phyloP scores from a whole-genome alignment of 352 stramenopile species.

The Saprolegnia parasitica region DNA sequence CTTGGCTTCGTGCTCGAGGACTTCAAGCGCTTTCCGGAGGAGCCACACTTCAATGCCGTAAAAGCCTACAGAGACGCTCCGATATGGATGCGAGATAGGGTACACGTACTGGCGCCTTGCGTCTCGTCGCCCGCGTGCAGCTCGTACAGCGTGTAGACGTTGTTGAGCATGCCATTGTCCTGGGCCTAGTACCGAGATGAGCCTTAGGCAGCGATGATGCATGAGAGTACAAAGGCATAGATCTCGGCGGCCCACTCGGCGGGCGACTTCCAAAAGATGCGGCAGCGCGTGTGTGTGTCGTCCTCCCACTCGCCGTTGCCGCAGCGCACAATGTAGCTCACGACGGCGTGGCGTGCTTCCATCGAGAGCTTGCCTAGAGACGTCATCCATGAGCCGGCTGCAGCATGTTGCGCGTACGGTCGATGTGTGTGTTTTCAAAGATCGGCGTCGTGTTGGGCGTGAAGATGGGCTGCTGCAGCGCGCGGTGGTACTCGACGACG shows the following conservation, averaged over 20 bases:
- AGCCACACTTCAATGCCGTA: constrained; percentile 83
- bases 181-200: constrained; percentile 42
- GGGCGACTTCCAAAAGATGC: constrained; percentile 84
- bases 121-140: constrained; percentile 81
- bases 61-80: constrained; percentile 38
- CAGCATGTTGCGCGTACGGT: constrained; percentile 35
- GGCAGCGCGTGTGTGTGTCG: constrained; percentile 66
- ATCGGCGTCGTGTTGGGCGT: constrained; percentile 59
- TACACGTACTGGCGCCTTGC: constrained; percentile 56
- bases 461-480: constrained; percentile 62
- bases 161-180: constrained; percentile 67
- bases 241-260: constrained; percentile 75
- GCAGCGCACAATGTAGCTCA: constrained; percentile 70
- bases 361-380: constrained; percentile 57
- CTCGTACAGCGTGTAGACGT: constrained; percentile 83
- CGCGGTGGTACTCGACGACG: constrained; percentile 77
- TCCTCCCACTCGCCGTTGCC: constrained; percentile 78
- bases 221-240: constrained; percentile 70
- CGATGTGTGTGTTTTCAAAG: constrained; percentile 84
- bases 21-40: constrained; percentile 64
- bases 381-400: background rate
- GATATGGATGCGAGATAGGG: background rate
- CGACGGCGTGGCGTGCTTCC: constrained; percentile 58
- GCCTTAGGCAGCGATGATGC: background rate
- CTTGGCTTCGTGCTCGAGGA: constrained; percentile 74